Base-by-base conservation (phyloP, 768 basidiomycete species). In the Heimioporus sp. region DNA sequence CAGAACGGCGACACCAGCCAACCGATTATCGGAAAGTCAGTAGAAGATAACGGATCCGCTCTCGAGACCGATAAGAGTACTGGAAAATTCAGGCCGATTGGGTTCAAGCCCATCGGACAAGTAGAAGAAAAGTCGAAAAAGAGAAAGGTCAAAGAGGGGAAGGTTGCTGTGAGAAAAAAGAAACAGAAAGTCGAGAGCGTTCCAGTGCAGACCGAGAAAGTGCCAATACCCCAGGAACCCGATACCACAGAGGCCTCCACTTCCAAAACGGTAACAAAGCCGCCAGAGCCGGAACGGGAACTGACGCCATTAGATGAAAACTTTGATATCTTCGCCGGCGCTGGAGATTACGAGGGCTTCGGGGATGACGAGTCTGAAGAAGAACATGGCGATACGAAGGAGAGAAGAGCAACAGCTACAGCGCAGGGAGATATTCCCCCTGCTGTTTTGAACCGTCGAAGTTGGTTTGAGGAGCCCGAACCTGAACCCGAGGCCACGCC, bases 321-420 rank as follows among this genome's bases (percentile, higher is more conserved):
- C 47, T 80, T 91, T 38, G 89, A 96, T 63, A 95, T 97, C 39
- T 97, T 97, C 65, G 88, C 83, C 2, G 93, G 74, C 48, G 90
- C 82, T 5, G 92, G 86, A 10, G 90, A 91, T 44, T 97, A 95
- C 63, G 78, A 86, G 46, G 89, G 89, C 2, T 65, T 88, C 8
- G 79, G 71, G 5, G 82, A 80, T 44, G 79, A 81, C 17, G 82
- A 79, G 31, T 76, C 77, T 6, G 76, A 78, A 12, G 76, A 62
- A n/a, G 67, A 63, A 21, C 52, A 46, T 15, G n/a, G 41, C 40
- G 63, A 49, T 38, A 52, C 31, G 4, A 58, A 65, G 46, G 51
- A 39, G 38, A 50, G 56, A 43, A 59, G 37, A n/a, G 50, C 51
- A 10, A 49, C 52, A 13, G 35, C 53, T 46, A 45, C 30, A 20